Evolutionary conservation across 768 basidiomycete genomes (phyloP).

Genomic region (Phallus indusiatus): DNA sequence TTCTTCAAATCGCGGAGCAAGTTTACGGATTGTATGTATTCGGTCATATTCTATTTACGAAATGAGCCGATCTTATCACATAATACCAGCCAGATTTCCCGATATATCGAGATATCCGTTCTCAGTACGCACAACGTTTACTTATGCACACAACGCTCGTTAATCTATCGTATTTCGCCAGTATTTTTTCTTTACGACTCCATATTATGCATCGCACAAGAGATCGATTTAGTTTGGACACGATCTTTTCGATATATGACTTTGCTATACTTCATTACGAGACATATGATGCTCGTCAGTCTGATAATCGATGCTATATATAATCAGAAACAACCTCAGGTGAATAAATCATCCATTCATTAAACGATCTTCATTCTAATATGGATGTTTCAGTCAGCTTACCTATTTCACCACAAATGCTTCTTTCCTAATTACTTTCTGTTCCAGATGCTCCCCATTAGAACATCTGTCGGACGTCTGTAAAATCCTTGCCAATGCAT

Average conservation of each 20-base stretch:
- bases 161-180: not conserved
- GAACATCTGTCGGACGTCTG: not conserved
- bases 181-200: conserved; percentile 5
- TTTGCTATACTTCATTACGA: conserved; percentile 2
- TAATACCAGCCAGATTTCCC: not conserved
- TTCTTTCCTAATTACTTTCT: not conserved
- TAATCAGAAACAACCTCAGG: not conserved
- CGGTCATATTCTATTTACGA: not conserved
- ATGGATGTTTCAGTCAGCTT: not conserved
- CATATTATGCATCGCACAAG: conserved; percentile 1
- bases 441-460: conserved; percentile 1
- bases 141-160: not conserved
- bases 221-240: conserved; percentile 5
- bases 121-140: not conserved
- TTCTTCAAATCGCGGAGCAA: not conserved
- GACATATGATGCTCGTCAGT: conserved; percentile 3
- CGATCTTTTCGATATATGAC: conserved; percentile 7
- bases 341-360: not conserved
- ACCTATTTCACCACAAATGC: not conserved
- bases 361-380: not conserved
- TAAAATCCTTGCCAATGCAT: not conserved
- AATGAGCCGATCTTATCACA: not conserved
- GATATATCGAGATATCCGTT: conserved; percentile 1
- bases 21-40: not conserved
- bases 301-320: not conserved